A percentile compares a stretch with the other conserved stretches of the same genome.
phyloP scores from a whole-genome alignment of 306 rosid species.

The Quercus berberidifolia region DNA sequence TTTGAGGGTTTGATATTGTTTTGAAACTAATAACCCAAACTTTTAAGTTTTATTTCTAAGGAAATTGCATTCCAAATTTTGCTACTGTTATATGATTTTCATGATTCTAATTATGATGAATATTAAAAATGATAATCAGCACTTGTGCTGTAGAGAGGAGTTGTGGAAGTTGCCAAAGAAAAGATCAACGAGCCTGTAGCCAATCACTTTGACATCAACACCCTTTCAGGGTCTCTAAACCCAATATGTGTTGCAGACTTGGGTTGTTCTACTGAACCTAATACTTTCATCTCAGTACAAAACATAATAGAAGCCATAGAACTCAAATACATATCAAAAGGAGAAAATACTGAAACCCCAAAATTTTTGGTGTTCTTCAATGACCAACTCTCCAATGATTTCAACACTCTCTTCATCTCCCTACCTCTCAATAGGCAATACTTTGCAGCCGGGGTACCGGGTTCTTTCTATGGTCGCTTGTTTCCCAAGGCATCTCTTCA shows the following conservation, averaged over 20 bases:
- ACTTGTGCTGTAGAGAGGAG: no score
- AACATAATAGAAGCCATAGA: constrained; percentile 22
- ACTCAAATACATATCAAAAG: constrained; percentile 10
- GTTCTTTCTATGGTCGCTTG: background rate
- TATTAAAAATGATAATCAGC: no score
- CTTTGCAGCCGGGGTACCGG: no score
- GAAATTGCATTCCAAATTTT: no score
- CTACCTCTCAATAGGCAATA: constrained; percentile 6
- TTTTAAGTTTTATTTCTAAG: no score
- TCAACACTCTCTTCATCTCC: constrained; percentile 32
- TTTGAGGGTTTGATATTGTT: no score
- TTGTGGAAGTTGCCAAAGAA: constrained; percentile 1
- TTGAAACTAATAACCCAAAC: no score
- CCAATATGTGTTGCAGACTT: constrained; percentile 27
- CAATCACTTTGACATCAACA: constrained; percentile 14
- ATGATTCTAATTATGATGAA: no score
- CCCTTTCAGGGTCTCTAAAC: background rate
- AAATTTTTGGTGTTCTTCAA: constrained; percentile 25
- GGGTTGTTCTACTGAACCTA: constrained; percentile 31
- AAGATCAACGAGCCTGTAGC: constrained; percentile 11
- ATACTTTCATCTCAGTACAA: constrained; percentile 20
- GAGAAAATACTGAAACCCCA: background rate
- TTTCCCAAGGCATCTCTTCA: constrained; percentile 20
- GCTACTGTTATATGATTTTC: no score
- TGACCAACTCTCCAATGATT: constrained; percentile 30